Evolutionary conservation across 2,329 filamentous ascomycete species (phyloP).

Genomic region (Trichophyton verrucosum): DNA sequence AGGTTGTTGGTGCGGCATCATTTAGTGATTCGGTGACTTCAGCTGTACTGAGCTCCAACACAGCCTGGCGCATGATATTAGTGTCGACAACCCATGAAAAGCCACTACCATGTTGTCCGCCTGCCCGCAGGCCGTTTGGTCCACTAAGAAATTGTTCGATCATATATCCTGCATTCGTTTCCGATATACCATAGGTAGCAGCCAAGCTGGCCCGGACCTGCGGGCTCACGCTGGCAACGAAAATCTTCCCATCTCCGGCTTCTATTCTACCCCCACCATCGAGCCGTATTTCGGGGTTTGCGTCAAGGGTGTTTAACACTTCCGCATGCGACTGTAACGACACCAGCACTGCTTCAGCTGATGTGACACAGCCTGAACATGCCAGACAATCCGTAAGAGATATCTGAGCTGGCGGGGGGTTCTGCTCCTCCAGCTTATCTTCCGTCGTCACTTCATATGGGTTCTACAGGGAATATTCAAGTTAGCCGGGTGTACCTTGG

Average conservation of each 20-base stretch:
- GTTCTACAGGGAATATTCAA: conserved; percentile 29
- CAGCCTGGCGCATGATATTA: conserved; percentile 67
- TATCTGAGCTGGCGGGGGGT: conserved; percentile 69
- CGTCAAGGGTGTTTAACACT: conserved; percentile 70
- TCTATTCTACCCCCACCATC: conserved; percentile 18
- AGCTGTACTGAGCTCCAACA: conserved; percentile 65
- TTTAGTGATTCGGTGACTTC: conserved; percentile 46
- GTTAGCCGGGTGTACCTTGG: neutral
- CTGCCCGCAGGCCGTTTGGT: conserved; percentile 52
- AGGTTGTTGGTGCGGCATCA: conserved; percentile 5
- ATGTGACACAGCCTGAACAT: conserved; percentile 94
- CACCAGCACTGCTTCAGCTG: conserved; percentile 92
- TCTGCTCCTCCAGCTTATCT: conserved; percentile 51
- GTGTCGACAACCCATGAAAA: conserved; percentile 91
- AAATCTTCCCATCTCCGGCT: conserved; percentile 59
- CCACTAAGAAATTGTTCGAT: conserved; percentile 68
- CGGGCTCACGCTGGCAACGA: conserved; percentile 84
- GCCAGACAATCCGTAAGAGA: conserved; percentile 94
- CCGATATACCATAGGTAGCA: conserved; percentile 64
- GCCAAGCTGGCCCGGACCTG: conserved; percentile 83
- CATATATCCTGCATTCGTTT: conserved; percentile 65
- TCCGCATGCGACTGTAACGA: conserved; percentile 88
- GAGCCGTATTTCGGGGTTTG: conserved; percentile 35
- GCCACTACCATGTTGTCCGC: conserved; percentile 59
- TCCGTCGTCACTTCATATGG: conserved; percentile 85